phyloP scores from a whole-genome alignment of 306 rosid genomes.

The Fragaria nilgerrensis region DNA sequence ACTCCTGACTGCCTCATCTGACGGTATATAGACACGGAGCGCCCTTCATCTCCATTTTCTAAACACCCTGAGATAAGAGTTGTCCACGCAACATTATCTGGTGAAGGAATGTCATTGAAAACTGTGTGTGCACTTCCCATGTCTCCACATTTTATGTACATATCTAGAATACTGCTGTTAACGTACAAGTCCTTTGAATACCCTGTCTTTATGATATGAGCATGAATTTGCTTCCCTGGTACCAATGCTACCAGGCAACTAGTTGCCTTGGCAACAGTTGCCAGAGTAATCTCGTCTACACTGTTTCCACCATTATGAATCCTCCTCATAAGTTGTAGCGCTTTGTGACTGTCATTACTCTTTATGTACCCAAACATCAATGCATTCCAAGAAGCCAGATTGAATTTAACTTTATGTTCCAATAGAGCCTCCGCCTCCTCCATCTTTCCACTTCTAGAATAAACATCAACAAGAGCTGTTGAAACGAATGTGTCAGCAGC shows the following conservation, averaged over 20 bases:
- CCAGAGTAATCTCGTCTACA: slow-evolving; percentile 55
- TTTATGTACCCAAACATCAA: slow-evolving; percentile 67
- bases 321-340: slow-evolving; percentile 49
- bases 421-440: slow-evolving; percentile 62
- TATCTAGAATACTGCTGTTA: slow-evolving; percentile 63
- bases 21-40: slow-evolving; percentile 57
- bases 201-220: slow-evolving; percentile 44
- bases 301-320: slow-evolving; percentile 49
- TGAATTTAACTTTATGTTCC: slow-evolving; percentile 45
- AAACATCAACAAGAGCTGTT: slow-evolving; percentile 68
- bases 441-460: slow-evolving; percentile 63
- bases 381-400: slow-evolving; percentile 82
- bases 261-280: slow-evolving; percentile 70
- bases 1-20: slow-evolving; percentile 67
- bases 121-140: slow-evolving; percentile 47
- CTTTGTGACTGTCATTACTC: slow-evolving; percentile 41
- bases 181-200: slow-evolving; percentile 52
- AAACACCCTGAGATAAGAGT: slow-evolving; percentile 76
- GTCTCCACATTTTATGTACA: slow-evolving; percentile 86
- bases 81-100: slow-evolving; percentile 85
- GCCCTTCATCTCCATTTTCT: slow-evolving; percentile 75
- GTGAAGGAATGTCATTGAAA: slow-evolving; percentile 55
- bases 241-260: slow-evolving; percentile 53
- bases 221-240: slow-evolving; percentile 77
- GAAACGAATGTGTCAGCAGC: slow-evolving; percentile 59